Base-by-base conservation (phyloP, 2,329 filamentous ascomycete species). In the Huntiella bhutanensis region DNA sequence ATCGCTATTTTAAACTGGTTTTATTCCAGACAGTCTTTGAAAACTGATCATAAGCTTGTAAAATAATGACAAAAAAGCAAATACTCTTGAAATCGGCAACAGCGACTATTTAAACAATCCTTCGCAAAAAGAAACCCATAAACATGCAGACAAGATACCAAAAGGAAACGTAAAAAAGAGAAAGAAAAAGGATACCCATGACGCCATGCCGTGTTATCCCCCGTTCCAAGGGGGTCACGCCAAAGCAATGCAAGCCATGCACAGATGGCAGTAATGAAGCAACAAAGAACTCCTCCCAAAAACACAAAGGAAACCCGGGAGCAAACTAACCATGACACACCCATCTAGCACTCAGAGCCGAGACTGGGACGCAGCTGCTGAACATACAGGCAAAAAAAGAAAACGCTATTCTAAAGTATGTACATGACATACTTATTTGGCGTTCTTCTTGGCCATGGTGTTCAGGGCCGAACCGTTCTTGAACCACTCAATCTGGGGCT, bases 401-500 rank as follows among this genome's bases (percentile, higher is more conserved):
- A 45, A 34, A 44, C 28, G 28, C 11, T 10, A 19, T 16, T 37
- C 8, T 15, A 28, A 6, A 37, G 7, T 12, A 43, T 38, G 15
- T 16, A 37, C 36, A 36, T 37, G 13, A 33, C 16, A 10, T 12
- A 36, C 39, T 55, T 62, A 56, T 13, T 35, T 41, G 53, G 56
- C 57, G 42, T 58, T 40, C 38, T 55, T 50, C 77, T 91, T 92
- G 55, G 88, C 87, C 88, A 98, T 98, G 57, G 87, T 95, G 78
- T 98, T 98, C 55, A 98, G 73, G 47, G 91, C 91, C 59, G 80
- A 87, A 55, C 91, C 91, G 64, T 96, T 92, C 75, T 86, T 87
- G 77, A 98, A 98, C 91, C 91, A 98, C 69, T 95, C 82, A 53
- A 98, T 81, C 71, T 98, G 91, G 56, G 82, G 77, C 63, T 85